A percentile compares a stretch with the other conserved stretches of the same genome.
Evolutionary conservation across 768 basidiomycete genomes (phyloP).

Genomic region (Collybia mongolica): DNA sequence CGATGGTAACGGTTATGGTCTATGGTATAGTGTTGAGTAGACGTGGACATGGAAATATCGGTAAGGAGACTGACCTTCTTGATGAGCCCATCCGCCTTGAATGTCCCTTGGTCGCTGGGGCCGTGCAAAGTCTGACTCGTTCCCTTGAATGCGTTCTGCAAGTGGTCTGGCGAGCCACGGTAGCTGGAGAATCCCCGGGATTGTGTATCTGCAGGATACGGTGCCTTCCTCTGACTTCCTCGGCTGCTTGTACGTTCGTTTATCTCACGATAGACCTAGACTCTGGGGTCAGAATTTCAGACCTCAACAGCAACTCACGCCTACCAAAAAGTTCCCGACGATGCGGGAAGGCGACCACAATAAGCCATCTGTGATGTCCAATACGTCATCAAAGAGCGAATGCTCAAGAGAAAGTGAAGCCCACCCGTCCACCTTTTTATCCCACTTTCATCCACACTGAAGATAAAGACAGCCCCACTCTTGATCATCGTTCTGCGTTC

Average conservation of each 20-base stretch:
- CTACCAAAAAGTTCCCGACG: conserved; percentile 80
- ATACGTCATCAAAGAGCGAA: conserved; percentile 12
- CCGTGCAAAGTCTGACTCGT: conserved; percentile 30
- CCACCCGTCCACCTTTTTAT: conserved; percentile 85
- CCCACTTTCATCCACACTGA: conserved; percentile 85
- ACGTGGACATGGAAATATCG: not conserved
- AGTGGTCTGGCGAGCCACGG: conserved; percentile 40
- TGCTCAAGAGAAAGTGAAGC: conserved; percentile 13
- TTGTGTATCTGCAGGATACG: conserved; percentile 50
- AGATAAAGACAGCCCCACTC: conserved; percentile 78
- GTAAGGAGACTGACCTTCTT: conserved; percentile 50
- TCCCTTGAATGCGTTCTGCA: conserved; percentile 28
- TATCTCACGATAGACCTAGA: conserved; percentile 80
- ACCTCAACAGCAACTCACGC: conserved; percentile 14
- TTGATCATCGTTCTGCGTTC: conserved; percentile 68
- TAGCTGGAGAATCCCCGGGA: conserved; percentile 33
- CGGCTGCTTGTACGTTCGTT: conserved; percentile 64
- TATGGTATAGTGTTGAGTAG: conserved; percentile 20
- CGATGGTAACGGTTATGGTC: conserved; percentile 85
- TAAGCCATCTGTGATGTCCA: conserved; percentile 43
- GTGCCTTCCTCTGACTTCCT: conserved; percentile 41
- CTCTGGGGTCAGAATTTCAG: conserved; percentile 1
- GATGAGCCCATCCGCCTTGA: conserved; percentile 72
- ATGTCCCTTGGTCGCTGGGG: conserved; percentile 51
- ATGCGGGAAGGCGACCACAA: conserved; percentile 86